Percentiles rank a stretch among this genome's conserved stretches.
phyloP scores from a whole-genome alignment of 2,329 filamentous ascomycete species.

The Phyllachora maydis region DNA sequence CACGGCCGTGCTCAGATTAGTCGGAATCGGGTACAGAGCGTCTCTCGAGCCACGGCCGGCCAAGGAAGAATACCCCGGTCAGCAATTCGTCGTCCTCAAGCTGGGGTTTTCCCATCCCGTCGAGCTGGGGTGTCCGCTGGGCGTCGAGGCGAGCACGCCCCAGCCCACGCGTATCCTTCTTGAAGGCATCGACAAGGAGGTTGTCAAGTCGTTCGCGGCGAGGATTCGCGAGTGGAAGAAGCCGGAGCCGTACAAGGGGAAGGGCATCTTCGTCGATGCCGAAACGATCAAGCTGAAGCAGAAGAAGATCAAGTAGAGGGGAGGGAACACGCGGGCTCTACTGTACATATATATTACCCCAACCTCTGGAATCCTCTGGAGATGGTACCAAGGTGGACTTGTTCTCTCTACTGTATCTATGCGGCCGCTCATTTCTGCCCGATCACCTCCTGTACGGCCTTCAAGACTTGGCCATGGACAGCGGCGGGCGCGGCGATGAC shows the following conservation, averaged over 20 bases:
- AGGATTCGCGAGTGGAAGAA: slow-evolving; percentile 71
- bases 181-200: slow-evolving; percentile 71
- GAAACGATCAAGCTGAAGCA: slow-evolving; percentile 97
- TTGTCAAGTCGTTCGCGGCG: slow-evolving; percentile 80
- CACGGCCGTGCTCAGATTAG: slow-evolving; percentile 75
- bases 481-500: slow-evolving; percentile 70
- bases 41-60: slow-evolving; percentile 58
- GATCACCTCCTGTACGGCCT: slow-evolving; percentile 66
- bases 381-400: too few species aligned
- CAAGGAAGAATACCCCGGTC: slow-evolving; percentile 57
- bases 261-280: slow-evolving; percentile 95
- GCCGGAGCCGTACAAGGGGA: slow-evolving; percentile 97
- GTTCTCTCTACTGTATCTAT: slow-evolving; percentile 1
- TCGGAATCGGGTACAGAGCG: slow-evolving; percentile 90
- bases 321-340: too few species aligned
- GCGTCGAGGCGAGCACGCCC: slow-evolving; percentile 71
- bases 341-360: slow-evolving; percentile 6
- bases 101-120: slow-evolving; percentile 94
- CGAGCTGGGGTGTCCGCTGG: slow-evolving; percentile 64
- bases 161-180: slow-evolving; percentile 81
- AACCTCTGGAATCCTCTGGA: too few species aligned
- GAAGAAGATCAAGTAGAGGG: slow-evolving; percentile 75
- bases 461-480: slow-evolving; percentile 57
- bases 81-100: slow-evolving; percentile 82
- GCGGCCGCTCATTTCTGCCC: slow-evolving; percentile 20